phyloP scores from a whole-genome alignment of 2,329 filamentous ascomycete genomes.

The Aspergillus ibericus region DNA sequence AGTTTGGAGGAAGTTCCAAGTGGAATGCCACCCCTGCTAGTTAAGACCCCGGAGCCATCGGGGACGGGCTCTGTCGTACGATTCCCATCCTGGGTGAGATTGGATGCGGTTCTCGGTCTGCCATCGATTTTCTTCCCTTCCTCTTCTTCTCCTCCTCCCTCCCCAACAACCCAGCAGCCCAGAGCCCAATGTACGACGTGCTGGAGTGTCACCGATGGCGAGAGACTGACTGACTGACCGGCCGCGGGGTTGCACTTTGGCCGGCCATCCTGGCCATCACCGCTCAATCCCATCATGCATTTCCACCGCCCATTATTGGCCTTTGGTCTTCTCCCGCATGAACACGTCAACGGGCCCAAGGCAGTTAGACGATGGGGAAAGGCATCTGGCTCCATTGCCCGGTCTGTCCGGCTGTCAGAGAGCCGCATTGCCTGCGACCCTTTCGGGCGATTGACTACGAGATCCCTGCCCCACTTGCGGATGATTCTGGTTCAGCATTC shows the following conservation, averaged over 20 bases:
- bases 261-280: constrained; percentile 8
- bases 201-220: neutral
- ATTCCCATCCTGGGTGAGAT: neutral
- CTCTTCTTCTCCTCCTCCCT: neutral
- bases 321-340: constrained; percentile 19
- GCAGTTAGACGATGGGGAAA: constrained; percentile 13
- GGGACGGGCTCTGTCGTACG: neutral
- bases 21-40: neutral
- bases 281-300: constrained; percentile 14
- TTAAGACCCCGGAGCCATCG: neutral
- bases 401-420: constrained; percentile 13
- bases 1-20: neutral
- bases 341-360: constrained; percentile 31
- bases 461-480: constrained; percentile 19
- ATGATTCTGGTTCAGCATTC: constrained; percentile 12
- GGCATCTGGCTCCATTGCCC: constrained; percentile 12
- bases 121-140: neutral
- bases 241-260: constrained; percentile 11
- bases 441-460: constrained; percentile 10
- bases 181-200: neutral
- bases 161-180: neutral
- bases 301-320: constrained; percentile 24
- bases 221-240: neutral
- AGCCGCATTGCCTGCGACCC: constrained; percentile 17
- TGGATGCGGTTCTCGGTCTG: neutral